Base-by-base conservation (phyloP, 108 stramenopile genomes). In the Discostella pseudostelligera region DNA sequence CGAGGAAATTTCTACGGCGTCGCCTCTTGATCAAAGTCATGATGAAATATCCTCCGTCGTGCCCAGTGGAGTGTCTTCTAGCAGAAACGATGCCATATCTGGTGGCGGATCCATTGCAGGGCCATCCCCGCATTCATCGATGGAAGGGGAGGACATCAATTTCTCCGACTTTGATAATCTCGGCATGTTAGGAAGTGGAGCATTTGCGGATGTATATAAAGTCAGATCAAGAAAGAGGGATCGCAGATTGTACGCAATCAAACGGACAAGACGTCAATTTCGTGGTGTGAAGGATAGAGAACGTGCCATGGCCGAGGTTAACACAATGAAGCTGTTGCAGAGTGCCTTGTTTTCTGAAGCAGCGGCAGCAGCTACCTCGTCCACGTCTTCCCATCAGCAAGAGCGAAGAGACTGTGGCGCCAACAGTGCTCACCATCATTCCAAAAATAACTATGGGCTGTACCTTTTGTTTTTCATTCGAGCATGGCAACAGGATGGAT, bases 121-220 rank as follows among this genome's bases (percentile, higher is more conserved):
- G 20, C 28, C 59, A 25, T 43, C 17, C 16, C 22, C 19, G 17
- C 36, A 28, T 39, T 28, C 45, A 22, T 39, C 54, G 20, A 42
- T 67, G 24, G 25, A 36, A 4, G 66, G 10, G 26, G 48, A 46
- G 36, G 57, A 66, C 4, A 40, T 46, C 32, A 42, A 54, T 56
- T 57, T 69, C 29, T 66, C 72, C 11, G 77, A 83, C 56, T 93
- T 93, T 67, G 78, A 84, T 19, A 86, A 85, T 62, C 56, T 88
- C 21, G 56, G 84, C 0, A 62, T 72, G 29, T 69, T 93, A 19
- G 92, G 92, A 14, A 85, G 83, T 51, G 92, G 92, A 19, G 74
- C 88, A 21, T 90, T 90, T 68, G 88, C 88, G 2, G 89, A 90
- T 51, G 92, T 90, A 1, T 89, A 84, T 81, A 90, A 90, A 68